These are phyloP conservation scores for Microbotryum saponariae DNA, from an alignment of 1,284 basidiomycete species.

Conservation along the genomic window DNA sequence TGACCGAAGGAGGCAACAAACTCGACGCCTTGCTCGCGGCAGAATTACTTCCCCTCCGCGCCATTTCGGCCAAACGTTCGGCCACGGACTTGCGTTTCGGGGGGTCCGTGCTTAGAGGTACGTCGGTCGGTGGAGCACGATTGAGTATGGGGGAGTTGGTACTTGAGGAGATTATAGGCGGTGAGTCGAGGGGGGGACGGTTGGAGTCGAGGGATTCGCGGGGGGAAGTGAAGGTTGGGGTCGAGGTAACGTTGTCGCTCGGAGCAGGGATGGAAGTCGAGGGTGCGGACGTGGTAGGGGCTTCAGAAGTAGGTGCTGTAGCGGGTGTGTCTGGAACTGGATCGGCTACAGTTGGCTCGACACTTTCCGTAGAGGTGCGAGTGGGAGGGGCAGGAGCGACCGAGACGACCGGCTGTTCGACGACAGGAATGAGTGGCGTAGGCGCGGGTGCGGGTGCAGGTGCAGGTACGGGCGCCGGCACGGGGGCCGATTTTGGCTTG, in stretches of 20 bases:
- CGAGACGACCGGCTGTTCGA: not conserved
- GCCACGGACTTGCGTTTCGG: slow-evolving; percentile 27
- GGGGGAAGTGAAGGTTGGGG: too few species aligned
- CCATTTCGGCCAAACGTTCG: slow-evolving; percentile 27
- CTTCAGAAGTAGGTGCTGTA: not conserved
- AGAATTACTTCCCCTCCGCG: not conserved
- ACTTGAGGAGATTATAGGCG: too few species aligned
- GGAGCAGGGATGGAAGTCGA: too few species aligned
- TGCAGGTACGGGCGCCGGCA: slow-evolving; percentile 3
- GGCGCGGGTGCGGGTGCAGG: slow-evolving; percentile 8
- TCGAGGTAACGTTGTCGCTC: too few species aligned
- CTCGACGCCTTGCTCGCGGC: not conserved
- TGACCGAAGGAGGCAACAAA: not conserved
- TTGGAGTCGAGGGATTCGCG: too few species aligned
- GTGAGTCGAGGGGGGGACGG: too few species aligned
- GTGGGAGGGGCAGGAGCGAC: not conserved
- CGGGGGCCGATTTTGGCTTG: not conserved
- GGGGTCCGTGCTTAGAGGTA: not conserved
- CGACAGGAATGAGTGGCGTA: slow-evolving; percentile 1
- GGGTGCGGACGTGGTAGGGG: not conserved
- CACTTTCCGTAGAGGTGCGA: not conserved
- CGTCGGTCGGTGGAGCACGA: not conserved
- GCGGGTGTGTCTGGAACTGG: too few species aligned
- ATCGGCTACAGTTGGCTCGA: too few species aligned
- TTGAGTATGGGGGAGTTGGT: too few species aligned